These are phyloP conservation scores for Cyberlindnera samutprakarnensis DNA, from an alignment of 805 yeast species.

Conservation along the genomic window DNA sequence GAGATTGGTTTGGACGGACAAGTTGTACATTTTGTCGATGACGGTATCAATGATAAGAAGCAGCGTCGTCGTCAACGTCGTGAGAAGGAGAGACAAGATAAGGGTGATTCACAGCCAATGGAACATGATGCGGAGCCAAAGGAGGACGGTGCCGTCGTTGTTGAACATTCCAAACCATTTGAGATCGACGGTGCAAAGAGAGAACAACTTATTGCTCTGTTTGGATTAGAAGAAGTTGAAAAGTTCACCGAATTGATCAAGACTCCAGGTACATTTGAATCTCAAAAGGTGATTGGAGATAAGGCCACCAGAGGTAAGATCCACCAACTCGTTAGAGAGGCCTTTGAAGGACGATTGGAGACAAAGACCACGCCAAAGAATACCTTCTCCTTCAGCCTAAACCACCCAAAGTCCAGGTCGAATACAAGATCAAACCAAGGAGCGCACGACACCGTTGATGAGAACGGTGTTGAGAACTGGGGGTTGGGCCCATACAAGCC, in stretches of 20 bases:
- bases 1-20: conserved; percentile 66
- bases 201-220: conserved; percentile 37
- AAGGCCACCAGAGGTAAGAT: conserved; percentile 70
- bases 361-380: conserved; percentile 67
- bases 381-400: conserved; percentile 54
- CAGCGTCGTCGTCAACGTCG: conserved; percentile 30
- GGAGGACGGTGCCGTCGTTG: too few relatives aligned
- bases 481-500: conserved; percentile 68
- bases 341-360: conserved; percentile 70
- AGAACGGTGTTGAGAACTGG: conserved; percentile 51
- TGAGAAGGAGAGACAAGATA: conserved; percentile 26
- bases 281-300: conserved; percentile 49
- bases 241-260: conserved; percentile 45
- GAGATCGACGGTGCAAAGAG: conserved; percentile 39
- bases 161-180: conserved; percentile 24
- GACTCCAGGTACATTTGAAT: conserved; percentile 46
- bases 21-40: conserved; percentile 70
- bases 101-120: conserved; percentile 1
- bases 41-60: conserved; percentile 53
- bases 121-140: conserved; percentile 8
- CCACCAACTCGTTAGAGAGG: conserved; percentile 69
- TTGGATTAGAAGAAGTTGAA: conserved; percentile 56
- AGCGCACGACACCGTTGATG: conserved; percentile 25
- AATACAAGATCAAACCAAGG: conserved; percentile 30
- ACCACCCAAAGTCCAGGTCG: conserved; percentile 24